Evolutionary conservation across 495 filamentous ascomycete genomes (phyloP).

Genomic region (Aspergillus nidulans): DNA sequence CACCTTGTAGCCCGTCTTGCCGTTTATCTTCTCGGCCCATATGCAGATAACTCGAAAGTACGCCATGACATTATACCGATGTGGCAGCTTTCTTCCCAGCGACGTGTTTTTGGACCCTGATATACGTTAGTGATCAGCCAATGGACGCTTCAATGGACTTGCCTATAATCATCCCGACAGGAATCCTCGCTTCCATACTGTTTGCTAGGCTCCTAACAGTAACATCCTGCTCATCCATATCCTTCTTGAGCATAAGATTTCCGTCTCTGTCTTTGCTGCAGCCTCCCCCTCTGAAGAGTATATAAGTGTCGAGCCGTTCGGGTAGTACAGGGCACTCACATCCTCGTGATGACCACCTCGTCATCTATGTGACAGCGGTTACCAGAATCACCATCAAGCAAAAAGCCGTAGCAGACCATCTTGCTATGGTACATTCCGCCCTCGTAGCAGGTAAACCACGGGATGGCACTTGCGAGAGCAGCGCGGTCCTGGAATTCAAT

Average conservation of each 20-base stretch:
- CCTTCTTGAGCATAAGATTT: constrained; percentile 34
- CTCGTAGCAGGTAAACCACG: constrained; percentile 62
- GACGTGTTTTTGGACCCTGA: constrained; percentile 49
- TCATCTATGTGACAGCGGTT: constrained; percentile 55
- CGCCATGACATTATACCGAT: constrained; percentile 68
- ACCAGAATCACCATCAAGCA: constrained; percentile 57
- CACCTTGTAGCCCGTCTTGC: constrained; percentile 48
- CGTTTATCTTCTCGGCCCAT: constrained; percentile 59
- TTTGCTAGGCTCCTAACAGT: constrained; percentile 32
- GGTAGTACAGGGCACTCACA: constrained; percentile 44
- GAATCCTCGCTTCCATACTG: constrained; percentile 29
- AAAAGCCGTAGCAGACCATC: constrained; percentile 49
- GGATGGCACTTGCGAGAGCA: constrained; percentile 61
- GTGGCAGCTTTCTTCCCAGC: constrained; percentile 50
- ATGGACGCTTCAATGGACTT: constrained; percentile 15
- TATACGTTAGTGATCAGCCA: constrained; percentile 2
- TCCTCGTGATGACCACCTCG: constrained; percentile 61
- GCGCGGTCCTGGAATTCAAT: constrained; percentile 41
- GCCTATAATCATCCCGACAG: constrained; percentile 61
- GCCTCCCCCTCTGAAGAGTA: constrained; percentile 48
- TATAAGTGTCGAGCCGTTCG: constrained; percentile 15
- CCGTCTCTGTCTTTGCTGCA: constrained; percentile 34
- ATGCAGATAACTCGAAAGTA: constrained; percentile 68
- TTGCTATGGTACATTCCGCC: constrained; percentile 51
- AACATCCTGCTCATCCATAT: constrained; percentile 36